phyloP scores from a whole-genome alignment of 2,329 filamentous ascomycete species.

The Pseudogymnoascus sp. region DNA sequence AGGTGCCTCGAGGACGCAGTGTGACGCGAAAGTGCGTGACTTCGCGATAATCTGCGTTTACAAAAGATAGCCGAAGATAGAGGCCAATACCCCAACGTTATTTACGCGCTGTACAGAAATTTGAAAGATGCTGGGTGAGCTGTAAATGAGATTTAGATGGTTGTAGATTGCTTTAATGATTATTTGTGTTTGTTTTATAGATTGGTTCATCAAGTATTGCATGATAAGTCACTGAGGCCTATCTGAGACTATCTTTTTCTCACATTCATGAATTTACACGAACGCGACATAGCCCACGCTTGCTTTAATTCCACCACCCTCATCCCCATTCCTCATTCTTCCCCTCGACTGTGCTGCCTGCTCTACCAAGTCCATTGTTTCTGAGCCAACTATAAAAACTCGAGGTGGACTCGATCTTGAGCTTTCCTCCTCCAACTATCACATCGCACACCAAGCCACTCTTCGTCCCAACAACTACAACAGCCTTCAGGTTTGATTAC shows the following conservation, averaged over 20 bases:
- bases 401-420: not conserved
- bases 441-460: not conserved
- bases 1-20: not conserved
- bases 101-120: not conserved
- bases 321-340: not conserved
- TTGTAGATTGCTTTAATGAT: not conserved
- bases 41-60: not conserved
- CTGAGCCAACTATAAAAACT: not conserved
- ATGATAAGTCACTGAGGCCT: not conserved
- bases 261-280: not conserved
- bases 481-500: not conserved
- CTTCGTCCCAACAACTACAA: not conserved
- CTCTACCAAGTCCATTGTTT: not conserved
- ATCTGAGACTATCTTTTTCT: constrained; percentile 5
- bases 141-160: not conserved
- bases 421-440: not conserved
- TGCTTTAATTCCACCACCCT: not conserved
- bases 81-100: not conserved
- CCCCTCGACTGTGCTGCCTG: not conserved
- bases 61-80: not conserved
- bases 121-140: not conserved
- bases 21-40: constrained; percentile 5
- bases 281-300: not conserved
- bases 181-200: not conserved
- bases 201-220: not conserved